Evolutionary conservation across 2,329 filamentous ascomycete genomes (phyloP), one percentile per base, ranked within the genome.

Genomic region (Hypoxylon sp.): DNA sequence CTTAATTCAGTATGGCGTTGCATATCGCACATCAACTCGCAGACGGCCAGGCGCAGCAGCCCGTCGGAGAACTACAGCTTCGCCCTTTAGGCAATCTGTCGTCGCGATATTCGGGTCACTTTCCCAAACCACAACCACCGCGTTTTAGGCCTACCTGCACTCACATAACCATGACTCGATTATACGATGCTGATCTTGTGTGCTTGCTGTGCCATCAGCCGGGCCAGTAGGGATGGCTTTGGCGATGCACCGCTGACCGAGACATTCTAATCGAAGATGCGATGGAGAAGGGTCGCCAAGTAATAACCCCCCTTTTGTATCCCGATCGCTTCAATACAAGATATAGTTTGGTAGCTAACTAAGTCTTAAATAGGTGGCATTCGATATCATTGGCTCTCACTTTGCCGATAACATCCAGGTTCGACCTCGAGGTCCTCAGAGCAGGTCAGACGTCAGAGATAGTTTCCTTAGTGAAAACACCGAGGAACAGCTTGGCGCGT

Each of bases 211-310:
- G 90, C 62, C 72, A 73, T 27, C 71, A 72, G 29, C 68, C 69
- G 1, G 81, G 86, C 0, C 71, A 76, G 11, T 76, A 86, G 43
- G 88, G 88, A 17, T 94, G 87, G 82, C 72, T 94, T 15, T 94
- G 90, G 68, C 76, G 80, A 51, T 94, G 90, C 69, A 50, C 65
- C 15, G 59, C 66, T 32, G 71, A 74, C 37, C 60, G 72, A 35
- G 67, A 69, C 58, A 62, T 71, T 11, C 61, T 74, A 29, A 63
- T 80, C 20, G 68, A 73, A 12, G 69, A 74, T 30, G 67, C 69
- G 12, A 60, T 70, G 8, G 57, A 65, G 19, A 62, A 61, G 16
- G 63, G 64, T n/a, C 50, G 42, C 31, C 52, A 50, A 29, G 69
- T 73, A 61, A 36, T 25, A 7, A 19, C 1, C 27, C 7, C 9